A percentile compares a stretch with the other conserved stretches of the same genome.
These are phyloP conservation scores for Phytophthora quininea DNA, from an alignment of 352 stramenopile species.

Conservation along the genomic window DNA sequence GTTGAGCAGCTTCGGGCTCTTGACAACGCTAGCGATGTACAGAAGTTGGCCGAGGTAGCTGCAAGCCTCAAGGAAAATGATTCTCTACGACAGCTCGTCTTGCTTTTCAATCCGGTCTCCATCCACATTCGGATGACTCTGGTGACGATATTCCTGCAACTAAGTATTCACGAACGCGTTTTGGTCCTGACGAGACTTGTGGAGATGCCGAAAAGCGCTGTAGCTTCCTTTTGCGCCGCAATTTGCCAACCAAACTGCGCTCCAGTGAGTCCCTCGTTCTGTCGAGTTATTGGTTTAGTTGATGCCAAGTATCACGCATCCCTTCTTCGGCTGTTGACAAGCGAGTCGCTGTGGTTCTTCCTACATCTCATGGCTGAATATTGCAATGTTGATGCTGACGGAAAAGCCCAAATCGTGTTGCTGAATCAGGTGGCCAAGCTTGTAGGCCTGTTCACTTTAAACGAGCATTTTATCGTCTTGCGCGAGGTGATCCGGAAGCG, in stretches of 20 bases:
- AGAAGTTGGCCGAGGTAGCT: constrained; percentile 43
- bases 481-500: constrained; percentile 48
- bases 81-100: constrained; percentile 42
- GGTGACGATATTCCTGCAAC: constrained; percentile 31
- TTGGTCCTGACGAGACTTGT: constrained; percentile 33
- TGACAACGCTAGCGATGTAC: constrained; percentile 38
- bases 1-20: constrained; percentile 67
- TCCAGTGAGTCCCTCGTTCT: constrained; percentile 40
- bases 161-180: constrained; percentile 34
- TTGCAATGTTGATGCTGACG: background rate
- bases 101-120: constrained; percentile 52
- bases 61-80: constrained; percentile 39
- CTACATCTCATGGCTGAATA: constrained; percentile 45
- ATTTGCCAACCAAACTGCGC: constrained; percentile 38
- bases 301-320: constrained; percentile 42
- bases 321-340: constrained; percentile 48
- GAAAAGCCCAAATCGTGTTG: constrained; percentile 7
- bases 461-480: constrained; percentile 45
- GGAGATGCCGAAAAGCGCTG: constrained; percentile 49
- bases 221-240: constrained; percentile 39
- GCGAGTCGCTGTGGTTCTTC: constrained; percentile 54
- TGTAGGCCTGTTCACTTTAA: constrained; percentile 38
- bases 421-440: constrained; percentile 56
- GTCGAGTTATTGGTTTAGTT: constrained; percentile 51
- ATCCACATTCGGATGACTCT: constrained; percentile 45